These are phyloP conservation scores for Jackrogersella minutella DNA, from an alignment of 495 filamentous ascomycete genomes.

Conservation along the genomic window DNA sequence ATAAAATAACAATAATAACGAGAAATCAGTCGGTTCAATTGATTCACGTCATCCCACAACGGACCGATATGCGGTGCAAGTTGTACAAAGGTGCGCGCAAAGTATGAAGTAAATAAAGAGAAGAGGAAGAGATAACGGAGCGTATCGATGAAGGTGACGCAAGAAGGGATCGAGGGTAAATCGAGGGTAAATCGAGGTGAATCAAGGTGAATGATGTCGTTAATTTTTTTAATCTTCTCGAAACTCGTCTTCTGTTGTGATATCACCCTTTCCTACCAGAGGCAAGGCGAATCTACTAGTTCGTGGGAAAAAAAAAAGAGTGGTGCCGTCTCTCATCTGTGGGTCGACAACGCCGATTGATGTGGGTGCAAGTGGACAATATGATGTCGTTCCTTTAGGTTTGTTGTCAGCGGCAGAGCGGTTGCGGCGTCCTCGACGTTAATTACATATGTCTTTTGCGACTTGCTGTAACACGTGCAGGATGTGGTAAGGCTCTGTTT, in stretches of 20 bases:
- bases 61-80: constrained; percentile 7
- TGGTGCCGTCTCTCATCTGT: constrained; percentile 27
- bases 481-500: constrained; percentile 26
- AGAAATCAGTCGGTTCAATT: not conserved
- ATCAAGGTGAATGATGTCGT: constrained; percentile 1
- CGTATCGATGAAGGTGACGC: not conserved
- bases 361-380: constrained; percentile 31
- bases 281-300: constrained; percentile 5
- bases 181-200: constrained; percentile 5
- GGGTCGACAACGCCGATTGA: constrained; percentile 31
- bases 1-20: no score
- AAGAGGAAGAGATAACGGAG: not conserved
- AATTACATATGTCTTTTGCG: constrained; percentile 12
- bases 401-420: constrained; percentile 27
- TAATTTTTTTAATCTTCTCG: not conserved
- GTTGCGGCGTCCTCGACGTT: constrained; percentile 36
- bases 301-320: constrained; percentile 8
- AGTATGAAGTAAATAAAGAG: constrained; percentile 1
- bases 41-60: not conserved
- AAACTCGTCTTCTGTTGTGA: constrained; percentile 19
- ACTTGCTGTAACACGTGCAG: constrained; percentile 19
- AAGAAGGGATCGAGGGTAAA: constrained; percentile 7
- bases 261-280: constrained; percentile 33
- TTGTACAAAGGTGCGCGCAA: constrained; percentile 1
- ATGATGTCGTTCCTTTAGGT: constrained; percentile 36